A percentile compares a stretch with the other conserved stretches of the same genome.
Evolutionary conservation across 305 asterid genomes (phyloP).

Genomic region (Solanum chacoense): DNA sequence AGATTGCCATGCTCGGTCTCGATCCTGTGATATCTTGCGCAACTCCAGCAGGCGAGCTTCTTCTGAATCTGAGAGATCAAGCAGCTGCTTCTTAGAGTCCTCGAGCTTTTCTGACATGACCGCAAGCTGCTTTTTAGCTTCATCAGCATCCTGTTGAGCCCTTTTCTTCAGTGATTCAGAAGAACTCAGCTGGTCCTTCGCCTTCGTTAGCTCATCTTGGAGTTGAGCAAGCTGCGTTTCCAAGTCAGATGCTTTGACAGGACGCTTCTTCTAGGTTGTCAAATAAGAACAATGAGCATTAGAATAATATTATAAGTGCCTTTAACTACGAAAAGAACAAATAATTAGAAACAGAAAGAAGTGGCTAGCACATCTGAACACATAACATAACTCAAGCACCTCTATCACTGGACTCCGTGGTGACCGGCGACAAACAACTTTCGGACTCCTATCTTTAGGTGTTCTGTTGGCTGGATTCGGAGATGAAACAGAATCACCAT

Average conservation of each 20-base stretch:
- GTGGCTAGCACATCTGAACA: not conserved
- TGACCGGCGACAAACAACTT: constrained; percentile 55
- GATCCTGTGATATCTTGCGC: constrained; percentile 73
- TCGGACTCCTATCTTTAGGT: constrained; percentile 57
- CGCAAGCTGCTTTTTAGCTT: constrained; percentile 44
- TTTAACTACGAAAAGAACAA: not conserved
- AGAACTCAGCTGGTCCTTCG: constrained; percentile 53
- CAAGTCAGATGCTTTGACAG: constrained; percentile 37
- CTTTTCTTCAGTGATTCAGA: constrained; percentile 58
- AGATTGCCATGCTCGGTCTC: constrained; percentile 75
- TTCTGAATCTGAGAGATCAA: constrained; percentile 51
- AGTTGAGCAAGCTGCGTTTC: constrained; percentile 66
- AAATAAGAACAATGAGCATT: not conserved
- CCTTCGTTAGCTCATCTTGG: constrained; percentile 60
- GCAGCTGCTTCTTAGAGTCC: constrained; percentile 51
- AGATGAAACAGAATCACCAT: constrained; percentile 35
- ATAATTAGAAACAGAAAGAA: not conserved
- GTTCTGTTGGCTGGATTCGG: constrained; percentile 42
- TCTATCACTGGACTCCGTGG: constrained; percentile 60
- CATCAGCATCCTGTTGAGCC: constrained; percentile 69
- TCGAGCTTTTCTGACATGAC: constrained; percentile 52
- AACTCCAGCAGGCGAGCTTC: constrained; percentile 64
- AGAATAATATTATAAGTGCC: not conserved
- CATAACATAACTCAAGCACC: constrained; percentile 25
- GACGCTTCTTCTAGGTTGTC: constrained; percentile 44